Percentiles rank a stretch among this genome's conserved stretches.
Conservation (phyloP, 441 rosid species). For the Mallotus japonicus region DNA sequence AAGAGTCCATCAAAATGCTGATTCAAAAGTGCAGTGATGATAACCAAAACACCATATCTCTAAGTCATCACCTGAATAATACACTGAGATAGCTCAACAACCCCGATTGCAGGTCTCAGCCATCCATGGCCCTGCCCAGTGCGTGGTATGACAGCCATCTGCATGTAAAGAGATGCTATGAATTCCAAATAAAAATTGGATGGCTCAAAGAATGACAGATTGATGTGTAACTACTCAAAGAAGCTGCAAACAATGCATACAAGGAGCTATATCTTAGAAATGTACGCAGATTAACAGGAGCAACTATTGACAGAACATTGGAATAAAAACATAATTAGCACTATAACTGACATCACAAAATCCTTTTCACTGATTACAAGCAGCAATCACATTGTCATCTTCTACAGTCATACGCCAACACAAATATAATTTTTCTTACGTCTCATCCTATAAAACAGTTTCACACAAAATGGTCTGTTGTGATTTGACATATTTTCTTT, state of each 20-base stretch:
- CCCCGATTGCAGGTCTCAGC: slow-evolving; percentile 96
- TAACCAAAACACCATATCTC: slow-evolving; percentile 8
- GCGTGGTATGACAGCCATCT: slow-evolving; percentile 96
- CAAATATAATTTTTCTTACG: neutral
- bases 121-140: slow-evolving; percentile 94
- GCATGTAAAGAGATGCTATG: slow-evolving; percentile 24
- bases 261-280: neutral
- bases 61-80: slow-evolving; percentile 70
- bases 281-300: neutral
- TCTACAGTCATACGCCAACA: neutral
- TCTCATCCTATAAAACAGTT: neutral
- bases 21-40: neutral
- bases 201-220: slow-evolving; percentile 1
- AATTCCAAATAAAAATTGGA: neutral
- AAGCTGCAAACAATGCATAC: neutral
- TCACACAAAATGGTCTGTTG: neutral
- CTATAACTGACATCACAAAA: neutral
- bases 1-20: neutral
- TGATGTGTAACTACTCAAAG: neutral
- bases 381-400: neutral
- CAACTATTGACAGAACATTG: neutral
- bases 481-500: neutral
- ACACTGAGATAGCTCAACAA: slow-evolving; percentile 92
- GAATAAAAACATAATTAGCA: neutral
- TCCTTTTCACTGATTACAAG: neutral